Conservation (phyloP, 768 basidiomycete species). For the Dentipellis sp. region DNA sequence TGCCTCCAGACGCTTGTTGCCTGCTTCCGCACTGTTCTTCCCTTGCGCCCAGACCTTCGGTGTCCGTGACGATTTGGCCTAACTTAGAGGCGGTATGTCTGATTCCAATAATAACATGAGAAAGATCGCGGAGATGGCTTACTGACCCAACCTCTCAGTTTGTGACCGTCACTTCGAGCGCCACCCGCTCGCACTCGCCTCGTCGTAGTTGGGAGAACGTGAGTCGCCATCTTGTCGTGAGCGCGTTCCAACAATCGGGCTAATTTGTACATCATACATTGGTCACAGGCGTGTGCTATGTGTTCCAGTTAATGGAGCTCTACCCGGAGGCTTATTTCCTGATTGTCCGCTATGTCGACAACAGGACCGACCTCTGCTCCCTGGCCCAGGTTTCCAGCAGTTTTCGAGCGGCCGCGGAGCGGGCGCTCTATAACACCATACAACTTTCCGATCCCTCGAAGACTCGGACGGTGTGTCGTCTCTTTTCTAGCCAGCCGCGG, state of each 20-base stretch:
- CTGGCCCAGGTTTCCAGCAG: conserved; percentile 50
- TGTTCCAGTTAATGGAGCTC: conserved; percentile 36
- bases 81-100: not conserved
- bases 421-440: conserved; percentile 50
- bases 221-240: not conserved
- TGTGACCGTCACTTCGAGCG: too few relatives aligned
- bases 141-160: too few relatives aligned
- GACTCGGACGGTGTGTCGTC: conserved; percentile 35
- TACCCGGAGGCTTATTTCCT: conserved; percentile 50
- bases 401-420: conserved; percentile 47
- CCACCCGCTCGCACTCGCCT: too few relatives aligned
- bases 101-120: not conserved
- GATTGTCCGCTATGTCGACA: conserved; percentile 44
- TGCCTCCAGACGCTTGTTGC: not conserved
- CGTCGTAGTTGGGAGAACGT: not conserved
- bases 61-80: not conserved
- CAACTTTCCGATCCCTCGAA: conserved; percentile 31
- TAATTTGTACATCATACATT: not conserved
- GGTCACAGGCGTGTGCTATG: conserved; percentile 1
- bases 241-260: not conserved
- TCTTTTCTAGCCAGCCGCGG: conserved; percentile 36
- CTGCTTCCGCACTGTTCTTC: not conserved
- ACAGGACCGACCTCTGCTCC: conserved; percentile 42
- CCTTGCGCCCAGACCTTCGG: not conserved
- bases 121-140: too few relatives aligned